Conservation (phyloP, 345 rosid species). For the Linum tenue region DNA sequence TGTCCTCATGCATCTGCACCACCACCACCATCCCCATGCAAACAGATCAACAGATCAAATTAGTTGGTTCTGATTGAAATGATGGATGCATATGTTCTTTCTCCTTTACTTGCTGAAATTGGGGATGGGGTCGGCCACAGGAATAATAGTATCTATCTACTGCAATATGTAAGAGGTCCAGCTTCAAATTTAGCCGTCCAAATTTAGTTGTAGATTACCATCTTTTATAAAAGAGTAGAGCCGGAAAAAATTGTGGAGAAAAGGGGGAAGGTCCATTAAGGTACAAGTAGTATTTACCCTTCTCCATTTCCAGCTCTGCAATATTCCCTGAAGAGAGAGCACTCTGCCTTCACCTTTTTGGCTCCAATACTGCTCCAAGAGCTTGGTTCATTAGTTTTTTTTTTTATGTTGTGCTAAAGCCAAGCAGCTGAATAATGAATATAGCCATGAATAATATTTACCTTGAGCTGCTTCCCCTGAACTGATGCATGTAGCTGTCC, state of each 20-base stretch:
- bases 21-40: not conserved
- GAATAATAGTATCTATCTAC: too few species aligned
- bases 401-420: conserved; percentile 16
- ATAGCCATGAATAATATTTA: conserved; percentile 17
- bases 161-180: too few species aligned
- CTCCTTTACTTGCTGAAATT: too few species aligned
- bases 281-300: conserved; percentile 40
- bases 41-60: not conserved
- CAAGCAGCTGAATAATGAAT: conserved; percentile 25
- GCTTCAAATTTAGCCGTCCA: too few species aligned
- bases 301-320: conserved; percentile 73
- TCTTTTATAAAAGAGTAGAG: not conserved
- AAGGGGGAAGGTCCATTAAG: not conserved
- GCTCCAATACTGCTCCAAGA: conserved; percentile 79
- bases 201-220: too few species aligned
- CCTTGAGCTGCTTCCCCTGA: conserved; percentile 94
- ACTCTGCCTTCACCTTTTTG: conserved; percentile 82
- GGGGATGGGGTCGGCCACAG: too few species aligned
- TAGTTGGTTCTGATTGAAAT: too few species aligned
- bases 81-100: not conserved
- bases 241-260: not conserved
- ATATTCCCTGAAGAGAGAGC: conserved; percentile 71
- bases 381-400: not conserved
- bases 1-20: conserved; percentile 24
- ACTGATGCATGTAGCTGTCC: conserved; percentile 81